Evolutionary conservation across 495 filamentous ascomycete genomes (phyloP).

Genomic region (Umbilicaria muhlenbergii): DNA sequence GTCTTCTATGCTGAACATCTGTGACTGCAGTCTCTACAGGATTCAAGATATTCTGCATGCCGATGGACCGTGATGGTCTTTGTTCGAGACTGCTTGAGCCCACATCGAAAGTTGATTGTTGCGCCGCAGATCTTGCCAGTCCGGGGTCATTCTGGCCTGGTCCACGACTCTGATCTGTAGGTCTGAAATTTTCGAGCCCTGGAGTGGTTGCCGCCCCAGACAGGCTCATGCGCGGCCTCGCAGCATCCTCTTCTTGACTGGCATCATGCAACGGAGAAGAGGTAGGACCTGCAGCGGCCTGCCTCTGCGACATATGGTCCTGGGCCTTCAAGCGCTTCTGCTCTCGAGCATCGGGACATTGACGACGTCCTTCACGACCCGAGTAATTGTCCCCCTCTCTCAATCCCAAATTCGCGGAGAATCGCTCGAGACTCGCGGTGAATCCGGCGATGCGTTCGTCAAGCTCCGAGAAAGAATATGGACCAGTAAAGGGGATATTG

Average conservation of each 20-base stretch:
- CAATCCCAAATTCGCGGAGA: too few relatives aligned
- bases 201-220: background rate
- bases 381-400: too few relatives aligned
- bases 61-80: constrained; percentile 25
- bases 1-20: constrained; percentile 1
- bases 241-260: constrained; percentile 2
- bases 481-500: constrained; percentile 5
- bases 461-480: constrained; percentile 4
- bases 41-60: constrained; percentile 36
- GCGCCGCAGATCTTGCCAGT: constrained; percentile 11
- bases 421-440: background rate
- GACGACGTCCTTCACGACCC: constrained; percentile 14
- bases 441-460: constrained; percentile 5
- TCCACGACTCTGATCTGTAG: constrained; percentile 14
- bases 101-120: constrained; percentile 17
- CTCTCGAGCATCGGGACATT: constrained; percentile 27
- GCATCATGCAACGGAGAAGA: constrained; percentile 10
- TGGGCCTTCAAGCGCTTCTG: constrained; percentile 17
- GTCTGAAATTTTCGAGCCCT: background rate
- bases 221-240: constrained; percentile 1
- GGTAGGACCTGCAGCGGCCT: constrained; percentile 19
- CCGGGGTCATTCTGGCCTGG: constrained; percentile 14
- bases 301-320: constrained; percentile 34
- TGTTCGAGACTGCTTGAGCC: constrained; percentile 17
- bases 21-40: constrained; percentile 19